Conservation (phyloP, 306 rosid species). For the Gleditsia sinensis region DNA sequence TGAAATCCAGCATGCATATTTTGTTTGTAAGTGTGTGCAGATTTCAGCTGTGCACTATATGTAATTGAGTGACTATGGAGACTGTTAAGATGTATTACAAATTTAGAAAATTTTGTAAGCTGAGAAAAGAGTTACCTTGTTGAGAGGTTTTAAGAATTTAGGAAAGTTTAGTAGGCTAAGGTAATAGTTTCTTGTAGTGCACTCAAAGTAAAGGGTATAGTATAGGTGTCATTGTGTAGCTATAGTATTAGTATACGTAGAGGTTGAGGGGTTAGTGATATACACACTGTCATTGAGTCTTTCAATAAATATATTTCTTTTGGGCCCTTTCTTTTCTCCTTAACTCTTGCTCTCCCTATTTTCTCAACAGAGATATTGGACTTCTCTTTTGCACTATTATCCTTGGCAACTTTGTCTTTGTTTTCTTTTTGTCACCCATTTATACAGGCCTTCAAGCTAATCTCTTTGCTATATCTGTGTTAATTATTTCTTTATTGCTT, state of each 20-base stretch:
- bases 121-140: too few species aligned
- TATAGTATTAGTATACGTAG: neutral
- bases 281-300: neutral
- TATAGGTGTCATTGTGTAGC: neutral
- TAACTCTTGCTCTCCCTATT: too few species aligned
- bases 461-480: neutral
- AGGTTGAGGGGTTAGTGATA: neutral
- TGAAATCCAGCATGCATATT: neutral
- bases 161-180: too few species aligned
- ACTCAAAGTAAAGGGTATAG: neutral
- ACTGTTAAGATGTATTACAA: too few species aligned
- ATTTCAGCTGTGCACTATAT: neutral
- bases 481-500: neutral
- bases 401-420: neutral
- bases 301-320: too few species aligned
- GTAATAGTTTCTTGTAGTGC: neutral
- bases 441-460: neutral
- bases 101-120: too few species aligned
- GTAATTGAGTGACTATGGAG: neutral
- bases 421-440: neutral
- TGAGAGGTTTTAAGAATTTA: too few species aligned
- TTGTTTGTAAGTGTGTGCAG: neutral
- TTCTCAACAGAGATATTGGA: too few species aligned
- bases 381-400: neutral
- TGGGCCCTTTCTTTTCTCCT: too few species aligned